phyloP scores from a whole-genome alignment of 106 monocot species.

The Ottelia alismoides region DNA sequence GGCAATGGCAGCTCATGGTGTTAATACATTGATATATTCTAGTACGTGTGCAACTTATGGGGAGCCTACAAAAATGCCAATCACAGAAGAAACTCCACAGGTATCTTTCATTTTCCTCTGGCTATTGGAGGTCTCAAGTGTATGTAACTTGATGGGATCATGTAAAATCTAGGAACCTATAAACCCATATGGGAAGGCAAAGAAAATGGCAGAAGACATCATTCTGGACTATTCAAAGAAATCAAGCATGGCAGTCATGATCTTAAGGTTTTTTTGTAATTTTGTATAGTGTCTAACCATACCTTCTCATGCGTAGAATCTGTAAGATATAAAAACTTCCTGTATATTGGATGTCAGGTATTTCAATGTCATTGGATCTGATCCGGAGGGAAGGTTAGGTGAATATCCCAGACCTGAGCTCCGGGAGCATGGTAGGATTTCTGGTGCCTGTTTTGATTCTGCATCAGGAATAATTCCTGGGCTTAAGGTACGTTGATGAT shows the following conservation, averaged over 20 bases:
- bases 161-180: conserved; percentile 8
- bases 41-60: conserved; percentile 31
- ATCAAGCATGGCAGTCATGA: conserved; percentile 23
- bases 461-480: conserved; percentile 15
- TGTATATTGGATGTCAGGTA: conserved; percentile 6
- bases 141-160: too few species aligned
- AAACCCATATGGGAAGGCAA: conserved; percentile 26
- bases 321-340: too few species aligned
- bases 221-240: conserved; percentile 24
- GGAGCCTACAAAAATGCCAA: conserved; percentile 22
- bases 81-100: conserved; percentile 25
- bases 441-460: conserved; percentile 29
- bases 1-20: conserved; percentile 17
- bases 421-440: conserved; percentile 25
- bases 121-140: too few species aligned
- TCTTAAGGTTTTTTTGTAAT: conserved; percentile 16
- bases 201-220: conserved; percentile 29
- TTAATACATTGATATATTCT: conserved; percentile 24
- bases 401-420: conserved; percentile 21
- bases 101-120: too few species aligned
- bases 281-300: too few species aligned
- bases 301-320: too few species aligned
- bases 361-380: conserved; percentile 30
- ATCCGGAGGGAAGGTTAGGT: conserved; percentile 24
- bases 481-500: conserved; percentile 12